A percentile compares a stretch with the other conserved stretches of the same genome.
Conservation (phyloP, 257 asterid species). For the Plectranthus barbatus region DNA sequence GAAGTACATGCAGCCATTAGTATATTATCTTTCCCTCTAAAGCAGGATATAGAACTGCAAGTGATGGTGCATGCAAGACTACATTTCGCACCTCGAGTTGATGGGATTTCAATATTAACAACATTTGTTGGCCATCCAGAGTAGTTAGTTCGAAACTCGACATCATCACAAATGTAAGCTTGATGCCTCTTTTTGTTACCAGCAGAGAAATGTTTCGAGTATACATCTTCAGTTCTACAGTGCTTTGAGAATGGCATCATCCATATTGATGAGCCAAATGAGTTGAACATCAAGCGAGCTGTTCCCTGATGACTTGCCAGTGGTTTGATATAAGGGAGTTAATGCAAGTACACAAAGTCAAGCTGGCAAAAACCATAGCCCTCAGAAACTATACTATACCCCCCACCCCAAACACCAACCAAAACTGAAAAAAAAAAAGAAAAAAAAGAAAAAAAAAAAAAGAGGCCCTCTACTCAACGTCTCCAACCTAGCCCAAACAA, state of each 20-base stretch:
- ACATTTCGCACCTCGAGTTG: conserved; percentile 47
- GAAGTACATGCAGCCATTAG: conserved; percentile 21
- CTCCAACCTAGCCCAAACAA: conserved; percentile 8
- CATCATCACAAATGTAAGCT: conserved; percentile 60
- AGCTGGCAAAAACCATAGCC: conserved; percentile 10
- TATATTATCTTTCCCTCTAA: conserved; percentile 14
- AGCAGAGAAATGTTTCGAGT: conserved; percentile 65
- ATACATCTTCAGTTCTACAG: conserved; percentile 71
- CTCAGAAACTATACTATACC: neutral
- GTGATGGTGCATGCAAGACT: conserved; percentile 14
- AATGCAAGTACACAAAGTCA: conserved; percentile 23
- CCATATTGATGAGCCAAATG: conserved; percentile 95
- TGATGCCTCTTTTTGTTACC: conserved; percentile 47
- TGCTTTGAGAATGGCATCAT: conserved; percentile 90
- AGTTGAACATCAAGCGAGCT: conserved; percentile 94
- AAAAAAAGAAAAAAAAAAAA: neutral
- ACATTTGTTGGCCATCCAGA: conserved; percentile 99
- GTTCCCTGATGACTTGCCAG: conserved; percentile 93
- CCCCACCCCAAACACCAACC: too few species aligned
- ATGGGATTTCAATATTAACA: conserved; percentile 80
- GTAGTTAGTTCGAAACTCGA: conserved; percentile 58
- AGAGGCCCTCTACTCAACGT: neutral
- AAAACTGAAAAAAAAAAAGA: neutral
- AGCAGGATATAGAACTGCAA: conserved; percentile 10
- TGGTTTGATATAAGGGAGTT: conserved; percentile 27